A percentile compares a stretch with the other conserved stretches of the same genome.
phyloP scores from a whole-genome alignment of 176 grass and related monocot genomes.

The Cocos nucifera region DNA sequence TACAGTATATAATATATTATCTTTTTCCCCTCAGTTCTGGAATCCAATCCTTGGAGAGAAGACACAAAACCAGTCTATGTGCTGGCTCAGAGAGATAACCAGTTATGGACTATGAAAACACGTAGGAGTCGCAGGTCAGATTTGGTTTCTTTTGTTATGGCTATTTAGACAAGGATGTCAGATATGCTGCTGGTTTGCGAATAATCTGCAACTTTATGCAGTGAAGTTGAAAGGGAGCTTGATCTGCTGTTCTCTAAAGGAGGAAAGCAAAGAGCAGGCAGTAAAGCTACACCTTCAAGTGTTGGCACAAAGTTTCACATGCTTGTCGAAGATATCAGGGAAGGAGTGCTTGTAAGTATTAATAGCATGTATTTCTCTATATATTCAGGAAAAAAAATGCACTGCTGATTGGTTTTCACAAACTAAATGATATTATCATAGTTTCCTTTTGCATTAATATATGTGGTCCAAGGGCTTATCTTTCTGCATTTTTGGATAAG shows the following conservation, averaged over 20 bases:
- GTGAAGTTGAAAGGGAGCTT: slow-evolving; percentile 92
- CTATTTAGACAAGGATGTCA: background rate
- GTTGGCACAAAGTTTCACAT: slow-evolving; percentile 70
- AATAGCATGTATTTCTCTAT: background rate
- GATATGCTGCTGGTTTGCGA: too few species aligned
- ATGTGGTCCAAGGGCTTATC: too few species aligned
- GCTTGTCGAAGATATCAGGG: slow-evolving; percentile 95
- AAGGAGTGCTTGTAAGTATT: slow-evolving; percentile 82
- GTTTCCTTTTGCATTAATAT: too few species aligned
- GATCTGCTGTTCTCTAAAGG: slow-evolving; percentile 81
- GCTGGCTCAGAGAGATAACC: slow-evolving; percentile 69
- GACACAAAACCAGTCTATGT: slow-evolving; percentile 85
- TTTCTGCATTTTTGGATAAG: too few species aligned
- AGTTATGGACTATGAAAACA: slow-evolving; percentile 98
- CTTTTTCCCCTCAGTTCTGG: slow-evolving; percentile 40
- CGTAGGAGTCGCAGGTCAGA: slow-evolving; percentile 55
- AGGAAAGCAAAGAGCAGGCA: slow-evolving; percentile 30
- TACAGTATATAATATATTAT: too few species aligned
- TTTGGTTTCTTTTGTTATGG: slow-evolving; percentile 3
- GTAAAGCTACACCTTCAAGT: slow-evolving; percentile 49
- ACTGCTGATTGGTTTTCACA: too few species aligned
- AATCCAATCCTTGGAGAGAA: slow-evolving; percentile 96
- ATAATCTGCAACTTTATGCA: slow-evolving; percentile 22
- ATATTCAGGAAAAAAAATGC: background rate
- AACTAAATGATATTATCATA: too few species aligned